Percentiles rank a stretch among this genome's conserved stretches.
Evolutionary conservation across 1,139 yeast genomes (phyloP).

Genomic region (Hyphopichia burtonii): DNA sequence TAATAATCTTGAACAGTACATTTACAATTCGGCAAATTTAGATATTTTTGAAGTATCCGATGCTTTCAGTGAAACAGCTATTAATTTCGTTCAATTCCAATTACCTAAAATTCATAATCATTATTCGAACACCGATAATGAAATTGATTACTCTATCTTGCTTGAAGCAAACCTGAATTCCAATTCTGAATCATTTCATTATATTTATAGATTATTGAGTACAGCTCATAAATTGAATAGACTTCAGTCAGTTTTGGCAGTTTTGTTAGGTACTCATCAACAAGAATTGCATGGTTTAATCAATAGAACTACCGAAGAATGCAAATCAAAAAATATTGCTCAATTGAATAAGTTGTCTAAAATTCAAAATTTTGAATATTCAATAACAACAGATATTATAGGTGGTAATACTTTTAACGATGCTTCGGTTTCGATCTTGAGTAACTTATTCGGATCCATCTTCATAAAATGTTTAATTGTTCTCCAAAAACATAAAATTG

Average conservation of each 20-base stretch:
- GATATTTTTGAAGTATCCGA: slow-evolving; percentile 55
- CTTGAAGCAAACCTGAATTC: slow-evolving; percentile 28
- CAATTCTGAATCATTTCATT: slow-evolving; percentile 51
- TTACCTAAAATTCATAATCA: slow-evolving; percentile 34
- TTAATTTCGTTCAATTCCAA: slow-evolving; percentile 28
- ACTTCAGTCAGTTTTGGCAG: slow-evolving; percentile 59
- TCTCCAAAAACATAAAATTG: slow-evolving; percentile 68
- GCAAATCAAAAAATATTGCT: slow-evolving; percentile 44
- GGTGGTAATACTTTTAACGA: slow-evolving; percentile 40
- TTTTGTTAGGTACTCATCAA: slow-evolving; percentile 45
- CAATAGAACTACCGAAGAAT: slow-evolving; percentile 63
- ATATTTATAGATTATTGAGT: slow-evolving; percentile 54
- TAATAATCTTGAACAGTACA: slow-evolving; percentile 53
- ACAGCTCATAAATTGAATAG: slow-evolving; percentile 64
- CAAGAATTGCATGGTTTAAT: slow-evolving; percentile 51
- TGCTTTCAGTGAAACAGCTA: slow-evolving; percentile 45
- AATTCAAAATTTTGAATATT: slow-evolving; percentile 27
- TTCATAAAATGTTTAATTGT: slow-evolving; percentile 63
- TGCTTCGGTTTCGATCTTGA: slow-evolving; percentile 55
- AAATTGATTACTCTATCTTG: slow-evolving; percentile 28
- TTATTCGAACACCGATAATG: slow-evolving; percentile 18
- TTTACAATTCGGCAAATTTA: slow-evolving; percentile 56
- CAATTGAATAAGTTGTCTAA: slow-evolving; percentile 34
- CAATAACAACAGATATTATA: slow-evolving; percentile 19
- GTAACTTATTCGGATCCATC: slow-evolving; percentile 68